phyloP scores from a whole-genome alignment of 2,329 filamentous ascomycete genomes.

The Parascedosporium putredinis region DNA sequence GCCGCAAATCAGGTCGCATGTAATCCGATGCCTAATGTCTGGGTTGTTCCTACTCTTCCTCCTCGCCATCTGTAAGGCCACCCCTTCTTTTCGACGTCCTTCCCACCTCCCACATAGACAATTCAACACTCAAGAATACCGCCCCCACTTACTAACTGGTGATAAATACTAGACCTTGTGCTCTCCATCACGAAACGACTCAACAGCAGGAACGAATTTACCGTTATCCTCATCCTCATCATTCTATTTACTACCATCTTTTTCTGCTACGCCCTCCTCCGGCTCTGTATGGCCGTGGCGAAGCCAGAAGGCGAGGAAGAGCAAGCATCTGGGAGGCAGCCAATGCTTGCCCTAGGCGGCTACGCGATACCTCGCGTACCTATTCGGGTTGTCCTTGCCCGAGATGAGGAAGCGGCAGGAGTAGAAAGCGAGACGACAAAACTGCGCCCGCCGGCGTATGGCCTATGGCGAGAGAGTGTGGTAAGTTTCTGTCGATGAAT shows the following conservation, averaged over 20 bases:
- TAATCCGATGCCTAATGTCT: slow-evolving; percentile 54
- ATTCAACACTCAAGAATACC: too few species aligned
- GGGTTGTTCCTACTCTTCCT: slow-evolving; percentile 50
- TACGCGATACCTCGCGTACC: slow-evolving; percentile 63
- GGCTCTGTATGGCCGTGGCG: slow-evolving; percentile 57
- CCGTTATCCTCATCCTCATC: slow-evolving; percentile 69
- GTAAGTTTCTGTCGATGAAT: too few species aligned
- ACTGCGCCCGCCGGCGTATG: slow-evolving; percentile 70
- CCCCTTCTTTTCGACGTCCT: too few species aligned
- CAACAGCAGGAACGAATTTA: slow-evolving; percentile 60
- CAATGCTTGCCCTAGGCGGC: slow-evolving; percentile 34
- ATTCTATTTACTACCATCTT: slow-evolving; percentile 65
- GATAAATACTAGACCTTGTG: slow-evolving; percentile 53
- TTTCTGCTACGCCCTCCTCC: slow-evolving; percentile 70
- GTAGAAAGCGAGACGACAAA: slow-evolving; percentile 45
- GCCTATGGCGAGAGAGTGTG: slow-evolving; percentile 73
- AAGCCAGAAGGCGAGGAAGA: slow-evolving; percentile 29
- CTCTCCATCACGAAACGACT: slow-evolving; percentile 57
- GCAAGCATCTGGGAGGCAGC: slow-evolving; percentile 14
- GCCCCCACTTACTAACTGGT: too few species aligned
- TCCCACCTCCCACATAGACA: too few species aligned
- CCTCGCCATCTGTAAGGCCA: slow-evolving; percentile 49
- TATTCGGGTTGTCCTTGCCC: slow-evolving; percentile 64
- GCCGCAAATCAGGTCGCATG: slow-evolving; percentile 39
- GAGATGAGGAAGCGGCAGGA: slow-evolving; percentile 60